These are phyloP conservation scores for Zoysia pacifica DNA, from an alignment of 176 grass and related monocot species.

Conservation along the genomic window DNA sequence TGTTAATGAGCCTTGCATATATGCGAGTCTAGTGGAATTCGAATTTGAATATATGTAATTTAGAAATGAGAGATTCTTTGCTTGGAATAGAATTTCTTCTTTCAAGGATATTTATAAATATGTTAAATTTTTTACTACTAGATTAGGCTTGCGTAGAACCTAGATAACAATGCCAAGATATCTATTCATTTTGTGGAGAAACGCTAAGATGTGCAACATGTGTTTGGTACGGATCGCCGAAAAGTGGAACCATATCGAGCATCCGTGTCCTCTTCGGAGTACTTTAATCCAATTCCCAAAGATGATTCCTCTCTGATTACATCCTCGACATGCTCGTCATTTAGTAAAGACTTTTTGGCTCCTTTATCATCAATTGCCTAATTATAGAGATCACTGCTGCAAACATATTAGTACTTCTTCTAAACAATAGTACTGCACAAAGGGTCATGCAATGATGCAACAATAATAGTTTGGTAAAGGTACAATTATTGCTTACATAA, in stretches of 20 bases:
- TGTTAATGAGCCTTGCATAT: conserved; percentile 32
- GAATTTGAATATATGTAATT: conserved; percentile 28
- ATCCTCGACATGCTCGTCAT: conserved; percentile 11
- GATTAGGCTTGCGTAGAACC: conserved; percentile 35
- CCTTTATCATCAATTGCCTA: conserved; percentile 38
- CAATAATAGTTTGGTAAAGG: background rate
- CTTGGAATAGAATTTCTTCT: conserved; percentile 33
- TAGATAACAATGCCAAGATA: conserved; percentile 48
- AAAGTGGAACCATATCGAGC: conserved; percentile 59
- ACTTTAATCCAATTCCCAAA: conserved; percentile 55
- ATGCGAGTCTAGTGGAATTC: conserved; percentile 29
- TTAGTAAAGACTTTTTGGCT: background rate
- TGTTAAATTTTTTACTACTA: background rate
- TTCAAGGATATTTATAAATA: background rate
- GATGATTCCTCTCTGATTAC: conserved; percentile 31
- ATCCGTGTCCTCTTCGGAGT: conserved; percentile 41
- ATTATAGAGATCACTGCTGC: conserved; percentile 11
- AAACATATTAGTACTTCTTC: background rate
- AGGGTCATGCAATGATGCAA: background rate
- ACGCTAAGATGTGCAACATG: conserved; percentile 32
- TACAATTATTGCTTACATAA: background rate
- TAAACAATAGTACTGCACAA: background rate
- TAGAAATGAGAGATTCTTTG: background rate
- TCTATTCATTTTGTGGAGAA: conserved; percentile 30
- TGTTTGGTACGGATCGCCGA: conserved; percentile 54